phyloP scores from a whole-genome alignment of 2,329 filamentous ascomycete species.

The Pseudocercospora fuligena region DNA sequence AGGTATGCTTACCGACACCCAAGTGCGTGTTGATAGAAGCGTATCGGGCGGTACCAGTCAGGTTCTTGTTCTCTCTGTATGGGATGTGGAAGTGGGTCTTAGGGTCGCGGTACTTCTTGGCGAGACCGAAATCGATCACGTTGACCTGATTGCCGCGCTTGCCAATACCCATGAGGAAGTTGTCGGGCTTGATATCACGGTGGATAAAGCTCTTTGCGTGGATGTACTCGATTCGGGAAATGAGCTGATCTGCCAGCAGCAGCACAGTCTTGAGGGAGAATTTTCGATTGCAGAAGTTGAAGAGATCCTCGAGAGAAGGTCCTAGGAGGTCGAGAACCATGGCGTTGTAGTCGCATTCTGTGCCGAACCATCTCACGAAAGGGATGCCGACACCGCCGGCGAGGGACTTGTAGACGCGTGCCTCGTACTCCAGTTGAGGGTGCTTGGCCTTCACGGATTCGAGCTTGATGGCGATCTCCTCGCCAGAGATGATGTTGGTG shows the following conservation, averaged over 20 bases:
- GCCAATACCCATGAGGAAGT: conserved; percentile 99
- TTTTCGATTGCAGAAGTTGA: conserved; percentile 99
- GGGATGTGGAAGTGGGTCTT: conserved; percentile 99
- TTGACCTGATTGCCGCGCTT: conserved; percentile 99
- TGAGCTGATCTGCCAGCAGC: conserved; percentile 94
- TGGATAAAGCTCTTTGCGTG: conserved; percentile 99
- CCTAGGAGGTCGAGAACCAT: conserved; percentile 98
- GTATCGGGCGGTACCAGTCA: conserved; percentile 97
- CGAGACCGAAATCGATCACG: conserved; percentile 97
- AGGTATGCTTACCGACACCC: conserved; percentile 70
- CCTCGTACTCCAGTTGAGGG: conserved; percentile 97
- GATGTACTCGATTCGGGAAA: conserved; percentile 99
- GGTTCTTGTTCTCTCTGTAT: conserved; percentile 99
- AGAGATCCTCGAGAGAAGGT: conserved; percentile 93
- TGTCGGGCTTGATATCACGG: conserved; percentile 99
- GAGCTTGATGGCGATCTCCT: conserved; percentile 99
- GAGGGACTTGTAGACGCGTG: conserved; percentile 85
- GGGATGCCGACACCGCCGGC: conserved; percentile 97
- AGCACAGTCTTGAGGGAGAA: conserved; percentile 99
- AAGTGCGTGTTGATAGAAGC: conserved; percentile 98
- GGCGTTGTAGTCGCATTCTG: conserved; percentile 99
- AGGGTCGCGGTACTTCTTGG: conserved; percentile 99
- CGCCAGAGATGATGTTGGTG: conserved; percentile 99
- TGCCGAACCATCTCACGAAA: conserved; percentile 99
- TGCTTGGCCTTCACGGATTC: conserved; percentile 99